A percentile compares a stretch with the other conserved stretches of the same genome.
These are phyloP conservation scores for Paracamarosporium sp. DNA, from an alignment of 2,329 filamentous ascomycete species.

Conservation along the genomic window DNA sequence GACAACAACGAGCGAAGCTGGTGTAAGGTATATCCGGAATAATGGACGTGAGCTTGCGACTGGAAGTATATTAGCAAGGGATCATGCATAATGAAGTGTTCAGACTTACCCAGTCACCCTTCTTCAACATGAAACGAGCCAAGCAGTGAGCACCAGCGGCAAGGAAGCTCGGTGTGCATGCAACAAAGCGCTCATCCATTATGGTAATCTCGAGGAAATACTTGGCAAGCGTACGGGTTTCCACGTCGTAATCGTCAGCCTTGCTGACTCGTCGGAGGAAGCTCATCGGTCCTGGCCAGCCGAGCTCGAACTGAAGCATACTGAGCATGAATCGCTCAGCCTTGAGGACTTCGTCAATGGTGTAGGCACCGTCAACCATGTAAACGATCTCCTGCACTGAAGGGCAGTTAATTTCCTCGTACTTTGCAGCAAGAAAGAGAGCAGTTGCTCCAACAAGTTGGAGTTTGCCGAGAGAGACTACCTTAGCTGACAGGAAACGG, in stretches of 20 bases:
- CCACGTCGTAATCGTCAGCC: conserved; percentile 95
- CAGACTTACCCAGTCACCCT: conserved; percentile 85
- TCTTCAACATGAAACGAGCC: conserved; percentile 84
- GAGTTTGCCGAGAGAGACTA: conserved; percentile 92
- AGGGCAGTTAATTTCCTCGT: conserved; percentile 98
- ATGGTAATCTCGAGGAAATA: conserved; percentile 97
- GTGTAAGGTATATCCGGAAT: conserved; percentile 88
- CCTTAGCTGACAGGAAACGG: conserved; percentile 91
- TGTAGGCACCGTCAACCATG: conserved; percentile 96
- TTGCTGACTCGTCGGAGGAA: conserved; percentile 97
- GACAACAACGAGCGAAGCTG: conserved; percentile 81
- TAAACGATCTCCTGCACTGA: conserved; percentile 95
- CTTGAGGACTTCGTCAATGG: conserved; percentile 89
- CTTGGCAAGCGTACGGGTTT: conserved; percentile 93
- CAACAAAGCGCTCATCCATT: conserved; percentile 98
- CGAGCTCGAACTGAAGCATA: conserved; percentile 94
- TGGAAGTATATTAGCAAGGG: conserved; percentile 53
- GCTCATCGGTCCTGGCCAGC: conserved; percentile 99
- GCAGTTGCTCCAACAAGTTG: conserved; percentile 96
- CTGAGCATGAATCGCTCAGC: conserved; percentile 98
- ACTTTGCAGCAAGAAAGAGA: conserved; percentile 95
- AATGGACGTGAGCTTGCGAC: conserved; percentile 85
- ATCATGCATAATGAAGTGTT: not conserved
- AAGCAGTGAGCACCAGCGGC: conserved; percentile 93
- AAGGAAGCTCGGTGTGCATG: conserved; percentile 85